These are phyloP conservation scores for Talaromyces trachyspermus DNA, from an alignment of 495 filamentous ascomycete genomes.

Conservation along the genomic window DNA sequence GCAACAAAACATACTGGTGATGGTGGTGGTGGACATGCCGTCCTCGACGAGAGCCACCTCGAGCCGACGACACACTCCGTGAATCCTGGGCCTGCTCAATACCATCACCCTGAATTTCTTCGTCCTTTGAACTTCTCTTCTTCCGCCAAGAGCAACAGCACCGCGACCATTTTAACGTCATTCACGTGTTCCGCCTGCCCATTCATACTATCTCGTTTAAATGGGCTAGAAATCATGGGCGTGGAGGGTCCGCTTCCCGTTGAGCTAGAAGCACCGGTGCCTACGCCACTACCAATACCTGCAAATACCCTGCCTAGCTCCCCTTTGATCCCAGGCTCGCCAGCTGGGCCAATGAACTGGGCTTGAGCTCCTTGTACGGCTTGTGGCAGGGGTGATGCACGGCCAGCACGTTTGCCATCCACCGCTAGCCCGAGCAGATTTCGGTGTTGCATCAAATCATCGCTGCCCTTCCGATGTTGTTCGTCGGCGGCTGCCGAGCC, in stretches of 20 bases:
- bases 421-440: conserved; percentile 36
- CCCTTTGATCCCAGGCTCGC: conserved; percentile 80
- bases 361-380: conserved; percentile 88
- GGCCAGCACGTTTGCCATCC: conserved; percentile 42
- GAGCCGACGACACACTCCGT: conserved; percentile 48
- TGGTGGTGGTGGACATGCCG: conserved; percentile 49
- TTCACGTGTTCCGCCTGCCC: conserved; percentile 31
- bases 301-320: conserved; percentile 89
- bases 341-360: conserved; percentile 62
- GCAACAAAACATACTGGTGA: conserved; percentile 58
- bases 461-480: conserved; percentile 49
- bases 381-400: conserved; percentile 76
- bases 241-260: conserved; percentile 46
- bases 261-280: conserved; percentile 43
- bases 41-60: conserved; percentile 48
- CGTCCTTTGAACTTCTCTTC: conserved; percentile 45
- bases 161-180: conserved; percentile 34
- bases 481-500: conserved; percentile 27
- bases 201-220: conserved; percentile 36
- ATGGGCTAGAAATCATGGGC: conserved; percentile 50
- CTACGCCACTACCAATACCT: conserved; percentile 80
- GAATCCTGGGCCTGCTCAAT: conserved; percentile 52
- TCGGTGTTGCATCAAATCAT: conserved; percentile 41
- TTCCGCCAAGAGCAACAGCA: conserved; percentile 50
- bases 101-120: conserved; percentile 49